Evolutionary conservation across 2,329 filamentous ascomycete species (phyloP).

Genomic region (Onygenales sp.): DNA sequence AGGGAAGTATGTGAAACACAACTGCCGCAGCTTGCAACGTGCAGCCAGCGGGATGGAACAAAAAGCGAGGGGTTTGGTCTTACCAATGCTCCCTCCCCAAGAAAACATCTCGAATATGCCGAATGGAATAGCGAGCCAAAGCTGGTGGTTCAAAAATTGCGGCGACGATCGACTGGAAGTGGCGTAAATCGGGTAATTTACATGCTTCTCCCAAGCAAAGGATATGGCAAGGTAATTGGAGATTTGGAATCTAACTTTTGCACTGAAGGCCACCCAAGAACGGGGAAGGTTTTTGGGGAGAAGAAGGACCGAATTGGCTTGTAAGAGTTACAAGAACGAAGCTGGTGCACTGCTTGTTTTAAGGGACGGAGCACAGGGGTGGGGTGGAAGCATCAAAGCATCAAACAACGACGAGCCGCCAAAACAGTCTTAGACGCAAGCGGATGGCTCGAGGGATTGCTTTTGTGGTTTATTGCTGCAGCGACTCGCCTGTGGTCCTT

Average conservation of each 20-base stretch:
- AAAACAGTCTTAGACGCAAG: too few species aligned
- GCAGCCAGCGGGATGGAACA: background rate
- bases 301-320: too few species aligned
- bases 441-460: too few species aligned
- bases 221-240: background rate
- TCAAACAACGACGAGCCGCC: too few species aligned
- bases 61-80: conserved; percentile 2
- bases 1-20: background rate
- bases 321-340: too few species aligned
- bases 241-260: background rate
- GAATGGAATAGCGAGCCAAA: background rate
- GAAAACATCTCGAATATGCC: conserved; percentile 9
- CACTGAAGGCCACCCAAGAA: background rate
- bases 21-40: background rate
- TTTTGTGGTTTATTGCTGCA: background rate
- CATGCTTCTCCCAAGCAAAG: background rate
- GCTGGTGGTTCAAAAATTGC: conserved; percentile 2
- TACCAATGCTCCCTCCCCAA: conserved; percentile 12
- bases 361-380: too few species aligned
- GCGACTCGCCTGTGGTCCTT: background rate
- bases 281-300: background rate
- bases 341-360: too few species aligned
- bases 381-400: too few species aligned
- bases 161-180: background rate
- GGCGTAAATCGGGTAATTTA: background rate